phyloP scores from a whole-genome alignment of 371 early-diverging fungal genomes.

The Mortierella sp. region DNA sequence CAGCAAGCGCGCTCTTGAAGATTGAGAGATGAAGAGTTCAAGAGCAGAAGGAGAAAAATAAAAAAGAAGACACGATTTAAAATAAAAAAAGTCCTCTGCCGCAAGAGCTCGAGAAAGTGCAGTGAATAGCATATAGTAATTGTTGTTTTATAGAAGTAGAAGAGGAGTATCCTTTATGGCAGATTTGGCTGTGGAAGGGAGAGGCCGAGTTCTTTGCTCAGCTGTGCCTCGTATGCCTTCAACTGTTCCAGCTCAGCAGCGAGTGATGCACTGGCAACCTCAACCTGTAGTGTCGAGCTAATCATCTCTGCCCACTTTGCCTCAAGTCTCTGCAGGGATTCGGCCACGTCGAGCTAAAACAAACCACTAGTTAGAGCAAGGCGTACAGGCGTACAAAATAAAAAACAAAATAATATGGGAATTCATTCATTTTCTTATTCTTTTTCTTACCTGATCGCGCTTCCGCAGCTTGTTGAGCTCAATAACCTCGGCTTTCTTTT shows the following conservation, averaged over 20 bases:
- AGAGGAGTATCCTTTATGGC: neutral
- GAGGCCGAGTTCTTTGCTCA: constrained; percentile 35
- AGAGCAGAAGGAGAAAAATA: too few relatives aligned
- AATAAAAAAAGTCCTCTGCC: too few relatives aligned
- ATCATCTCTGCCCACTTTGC: constrained; percentile 74
- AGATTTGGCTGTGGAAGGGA: constrained; percentile 7
- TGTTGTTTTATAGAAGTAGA: neutral
- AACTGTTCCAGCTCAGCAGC: constrained; percentile 65
- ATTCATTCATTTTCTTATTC: neutral
- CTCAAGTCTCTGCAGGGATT: constrained; percentile 64
- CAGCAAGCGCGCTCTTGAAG: neutral
- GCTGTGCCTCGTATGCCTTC: constrained; percentile 56
- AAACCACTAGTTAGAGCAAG: neutral
- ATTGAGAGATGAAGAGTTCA: neutral
- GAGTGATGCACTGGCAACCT: constrained; percentile 67
- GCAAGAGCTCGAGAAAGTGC: too few relatives aligned
- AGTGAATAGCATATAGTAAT: neutral
- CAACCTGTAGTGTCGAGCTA: constrained; percentile 69
- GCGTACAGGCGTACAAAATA: too few relatives aligned
- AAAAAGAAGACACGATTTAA: too few relatives aligned
- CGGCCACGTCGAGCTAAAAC: constrained; percentile 62
- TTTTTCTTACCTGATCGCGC: constrained; percentile 70
- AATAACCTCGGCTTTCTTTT: constrained; percentile 57
- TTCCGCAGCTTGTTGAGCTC: constrained; percentile 79
- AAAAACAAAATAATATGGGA: neutral